Evolutionary conservation across 306 rosid genomes (phyloP), one percentile per base, ranked within the genome.

Genomic region (Pterocarpus macrocarpus): DNA sequence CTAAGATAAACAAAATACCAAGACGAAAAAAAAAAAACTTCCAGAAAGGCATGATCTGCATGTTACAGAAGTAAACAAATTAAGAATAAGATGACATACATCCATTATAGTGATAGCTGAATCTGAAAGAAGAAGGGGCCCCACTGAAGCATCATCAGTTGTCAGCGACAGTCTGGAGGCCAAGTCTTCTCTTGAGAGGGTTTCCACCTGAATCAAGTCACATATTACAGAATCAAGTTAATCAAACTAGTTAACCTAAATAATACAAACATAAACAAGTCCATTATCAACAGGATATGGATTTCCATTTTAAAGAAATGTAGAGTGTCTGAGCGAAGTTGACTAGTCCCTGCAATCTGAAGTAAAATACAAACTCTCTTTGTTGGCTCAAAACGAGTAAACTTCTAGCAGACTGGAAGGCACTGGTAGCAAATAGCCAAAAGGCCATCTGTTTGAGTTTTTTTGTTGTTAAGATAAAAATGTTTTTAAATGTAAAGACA

Each of bases 81-180:
- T 63, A 63, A 64, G 80, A 71, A 58, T 76, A 77, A 75, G 89
- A 84, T 65, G 82, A 79, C 98, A 78, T 95, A 95, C 99, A 90
- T 95, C 99, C 92, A 95, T 93, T 85, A 95, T 82, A 57, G 99
- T 95, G 79, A 95, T 91, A 76, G 82, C 88, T 10, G 97, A 88
- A 80, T 93, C 98, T 69, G 99, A 81, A 82, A 95, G 92, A 82
- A 93, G 88, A 80, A 94, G 92, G 15, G 96, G 86, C 86, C 97
- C 99, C 76, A 95, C 90, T 47, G 97, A 85, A 82, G 94, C 93
- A 86, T 89, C 89, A 85, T 89, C 97, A 15, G 93, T 93, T 64
- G 96, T 93, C 88, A 95, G 86, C 52, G 96, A 93, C 90, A 95
- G 82, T 89, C 99, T 90, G 62, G 99, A 89, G 71, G 98, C 99